Percentiles rank a stretch among this genome's conserved stretches.
Conservation (phyloP, 495 filamentous ascomycete species). For the Letharia lupina region DNA sequence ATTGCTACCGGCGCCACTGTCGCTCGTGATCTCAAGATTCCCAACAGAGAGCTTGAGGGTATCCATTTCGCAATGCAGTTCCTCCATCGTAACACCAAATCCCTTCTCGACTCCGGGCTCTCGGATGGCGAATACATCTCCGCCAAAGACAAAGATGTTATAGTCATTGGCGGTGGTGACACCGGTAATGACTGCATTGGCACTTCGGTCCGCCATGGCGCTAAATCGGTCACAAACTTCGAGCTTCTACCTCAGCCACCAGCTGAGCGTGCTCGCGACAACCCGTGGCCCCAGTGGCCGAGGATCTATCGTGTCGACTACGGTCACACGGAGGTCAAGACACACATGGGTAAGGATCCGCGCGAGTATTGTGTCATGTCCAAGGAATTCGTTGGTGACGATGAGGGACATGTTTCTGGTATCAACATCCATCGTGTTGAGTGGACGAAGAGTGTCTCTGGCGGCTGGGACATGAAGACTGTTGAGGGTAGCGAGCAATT, state of each 20-base stretch:
- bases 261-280: slow-evolving; percentile 87
- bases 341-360: slow-evolving; percentile 94
- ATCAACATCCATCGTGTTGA: slow-evolving; percentile 98
- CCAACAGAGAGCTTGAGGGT: slow-evolving; percentile 81
- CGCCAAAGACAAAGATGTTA: slow-evolving; percentile 91
- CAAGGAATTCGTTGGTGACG: slow-evolving; percentile 94
- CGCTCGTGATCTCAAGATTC: slow-evolving; percentile 89
- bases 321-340: slow-evolving; percentile 92
- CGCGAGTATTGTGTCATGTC: slow-evolving; percentile 99
- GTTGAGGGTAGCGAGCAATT: slow-evolving; percentile 90
- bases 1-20: slow-evolving; percentile 97
- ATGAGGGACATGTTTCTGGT: slow-evolving; percentile 78
- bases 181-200: slow-evolving; percentile 99
- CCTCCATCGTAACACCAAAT: slow-evolving; percentile 97
- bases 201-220: slow-evolving; percentile 94
- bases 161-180: slow-evolving; percentile 97
- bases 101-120: slow-evolving; percentile 86
- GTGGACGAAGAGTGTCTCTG: slow-evolving; percentile 83
- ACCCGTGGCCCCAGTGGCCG: slow-evolving; percentile 99
- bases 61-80: slow-evolving; percentile 99
- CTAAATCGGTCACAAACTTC: slow-evolving; percentile 95
- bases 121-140: slow-evolving; percentile 86
- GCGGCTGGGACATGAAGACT: slow-evolving; percentile 99
- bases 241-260: slow-evolving; percentile 94
- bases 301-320: slow-evolving; percentile 98